Percentiles rank a stretch among this genome's conserved stretches.
Conservation (phyloP, 192 early-diverging fungal species). For the Spizellomyces sp. region DNA sequence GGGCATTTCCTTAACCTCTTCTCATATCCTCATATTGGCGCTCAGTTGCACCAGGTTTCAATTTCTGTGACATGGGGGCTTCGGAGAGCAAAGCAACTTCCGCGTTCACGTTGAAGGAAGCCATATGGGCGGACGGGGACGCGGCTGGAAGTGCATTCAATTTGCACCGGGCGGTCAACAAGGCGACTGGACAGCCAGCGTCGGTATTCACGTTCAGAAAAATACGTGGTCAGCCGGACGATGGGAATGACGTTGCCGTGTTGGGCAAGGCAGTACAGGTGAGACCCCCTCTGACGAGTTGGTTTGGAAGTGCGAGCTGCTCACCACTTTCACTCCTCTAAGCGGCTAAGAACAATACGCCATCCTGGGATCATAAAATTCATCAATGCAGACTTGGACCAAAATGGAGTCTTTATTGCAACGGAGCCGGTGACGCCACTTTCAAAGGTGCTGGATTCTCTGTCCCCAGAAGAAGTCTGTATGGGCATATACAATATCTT, state of each 20-base stretch:
- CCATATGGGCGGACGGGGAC: background rate
- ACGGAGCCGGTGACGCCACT: slow-evolving; percentile 44
- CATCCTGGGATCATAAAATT: slow-evolving; percentile 44
- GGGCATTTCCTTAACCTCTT: no score
- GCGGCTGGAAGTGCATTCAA: slow-evolving; percentile 13
- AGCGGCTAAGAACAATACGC: slow-evolving; percentile 29
- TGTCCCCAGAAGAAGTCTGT: slow-evolving; percentile 35
- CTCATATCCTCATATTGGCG: no score
- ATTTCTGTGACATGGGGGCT: background rate
- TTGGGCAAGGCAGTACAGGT: slow-evolving; percentile 13
- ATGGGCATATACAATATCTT: slow-evolving; percentile 36
- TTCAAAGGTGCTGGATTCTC: slow-evolving; percentile 5
- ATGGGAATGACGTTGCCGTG: background rate
- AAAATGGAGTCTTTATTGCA: slow-evolving; percentile 31
- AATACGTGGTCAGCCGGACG: background rate
- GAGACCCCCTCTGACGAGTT: background rate
- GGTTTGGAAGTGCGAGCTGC: background rate
- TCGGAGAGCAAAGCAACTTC: slow-evolving; percentile 17
- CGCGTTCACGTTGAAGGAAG: slow-evolving; percentile 10
- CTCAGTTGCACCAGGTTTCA: no score
- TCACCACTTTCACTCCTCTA: background rate
- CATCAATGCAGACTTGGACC: slow-evolving; percentile 22
- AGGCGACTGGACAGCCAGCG: slow-evolving; percentile 6
- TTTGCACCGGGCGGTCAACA: slow-evolving; percentile 8
- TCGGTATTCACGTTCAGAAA: slow-evolving; percentile 20